phyloP scores from a whole-genome alignment of 78 protist genomes.

The Bodo saltans region DNA sequence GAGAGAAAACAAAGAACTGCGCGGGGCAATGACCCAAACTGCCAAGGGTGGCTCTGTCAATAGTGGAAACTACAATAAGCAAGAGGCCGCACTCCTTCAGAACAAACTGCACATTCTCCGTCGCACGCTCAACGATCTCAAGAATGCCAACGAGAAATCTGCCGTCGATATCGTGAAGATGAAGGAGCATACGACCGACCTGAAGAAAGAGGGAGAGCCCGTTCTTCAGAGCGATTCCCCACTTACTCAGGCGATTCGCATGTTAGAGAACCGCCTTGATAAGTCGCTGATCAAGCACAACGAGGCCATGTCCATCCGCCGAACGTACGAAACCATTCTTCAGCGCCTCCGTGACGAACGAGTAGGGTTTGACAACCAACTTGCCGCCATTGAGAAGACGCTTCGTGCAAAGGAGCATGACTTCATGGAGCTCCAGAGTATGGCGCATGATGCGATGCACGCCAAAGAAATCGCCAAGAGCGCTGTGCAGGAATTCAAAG shows the following conservation, averaged over 20 bases:
- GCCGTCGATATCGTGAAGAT: background rate
- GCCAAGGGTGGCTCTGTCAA: background rate
- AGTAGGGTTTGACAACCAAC: conserved; percentile 56
- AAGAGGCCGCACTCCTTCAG: background rate
- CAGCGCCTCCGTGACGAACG: conserved; percentile 69
- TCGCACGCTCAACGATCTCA: background rate
- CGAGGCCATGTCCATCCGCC: conserved; percentile 61
- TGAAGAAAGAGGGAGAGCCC: background rate
- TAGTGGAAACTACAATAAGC: background rate
- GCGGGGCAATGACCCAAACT: background rate
- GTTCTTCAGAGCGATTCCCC: background rate
- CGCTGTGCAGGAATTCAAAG: conserved; percentile 46
- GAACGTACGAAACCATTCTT: conserved; percentile 70
- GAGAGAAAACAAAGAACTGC: conserved; percentile 13
- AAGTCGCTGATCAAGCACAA: conserved; percentile 59
- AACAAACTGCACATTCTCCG: background rate
- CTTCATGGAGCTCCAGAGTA: conserved; percentile 43
- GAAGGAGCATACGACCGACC: background rate
- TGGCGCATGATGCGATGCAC: conserved; percentile 59
- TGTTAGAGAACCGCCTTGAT: conserved; percentile 68
- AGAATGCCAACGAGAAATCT: background rate
- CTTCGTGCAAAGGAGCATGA: conserved; percentile 50
- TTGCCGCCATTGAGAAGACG: conserved; percentile 60
- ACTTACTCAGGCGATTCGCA: conserved; percentile 18
- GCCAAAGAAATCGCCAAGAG: conserved; percentile 47